phyloP scores from a whole-genome alignment of 2,329 filamentous ascomycete species.

The Hymenoscyphus linearis region DNA sequence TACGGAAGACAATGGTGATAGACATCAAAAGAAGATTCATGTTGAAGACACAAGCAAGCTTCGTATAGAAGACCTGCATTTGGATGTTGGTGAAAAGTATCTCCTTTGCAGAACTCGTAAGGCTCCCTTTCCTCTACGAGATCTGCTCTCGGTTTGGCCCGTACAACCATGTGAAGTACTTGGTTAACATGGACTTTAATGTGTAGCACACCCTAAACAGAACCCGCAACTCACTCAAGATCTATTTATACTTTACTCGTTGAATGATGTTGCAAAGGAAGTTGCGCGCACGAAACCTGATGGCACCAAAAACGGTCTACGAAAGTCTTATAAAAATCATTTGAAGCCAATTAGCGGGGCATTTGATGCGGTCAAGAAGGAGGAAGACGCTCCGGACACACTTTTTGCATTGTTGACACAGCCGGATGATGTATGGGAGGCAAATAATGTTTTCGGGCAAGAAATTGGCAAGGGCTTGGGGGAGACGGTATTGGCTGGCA shows the following conservation, averaged over 20 bases:
- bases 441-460: constrained; percentile 47
- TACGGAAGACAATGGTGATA: constrained; percentile 50
- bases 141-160: constrained; percentile 14
- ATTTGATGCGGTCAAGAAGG: constrained; percentile 55
- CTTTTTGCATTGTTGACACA: constrained; percentile 46
- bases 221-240: constrained; percentile 50
- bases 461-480: constrained; percentile 51
- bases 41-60: constrained; percentile 52
- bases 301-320: constrained; percentile 61
- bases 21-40: constrained; percentile 56
- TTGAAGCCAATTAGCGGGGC: constrained; percentile 59
- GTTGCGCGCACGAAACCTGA: constrained; percentile 60
- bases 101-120: constrained; percentile 63
- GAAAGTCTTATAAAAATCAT: constrained; percentile 64
- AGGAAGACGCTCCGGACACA: constrained; percentile 45
- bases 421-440: constrained; percentile 54
- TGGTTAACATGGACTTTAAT: constrained; percentile 33
- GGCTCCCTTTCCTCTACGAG: constrained; percentile 42
- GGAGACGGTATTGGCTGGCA: constrained; percentile 37
- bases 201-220: constrained; percentile 29
- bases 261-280: constrained; percentile 52
- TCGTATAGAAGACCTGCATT: constrained; percentile 59
- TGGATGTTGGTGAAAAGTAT: constrained; percentile 63
- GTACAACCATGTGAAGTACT: constrained; percentile 19
- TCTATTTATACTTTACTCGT: constrained; percentile 53